Base-by-base conservation (phyloP, 73 alveolate genomes). In the Stentor coeruleus region DNA sequence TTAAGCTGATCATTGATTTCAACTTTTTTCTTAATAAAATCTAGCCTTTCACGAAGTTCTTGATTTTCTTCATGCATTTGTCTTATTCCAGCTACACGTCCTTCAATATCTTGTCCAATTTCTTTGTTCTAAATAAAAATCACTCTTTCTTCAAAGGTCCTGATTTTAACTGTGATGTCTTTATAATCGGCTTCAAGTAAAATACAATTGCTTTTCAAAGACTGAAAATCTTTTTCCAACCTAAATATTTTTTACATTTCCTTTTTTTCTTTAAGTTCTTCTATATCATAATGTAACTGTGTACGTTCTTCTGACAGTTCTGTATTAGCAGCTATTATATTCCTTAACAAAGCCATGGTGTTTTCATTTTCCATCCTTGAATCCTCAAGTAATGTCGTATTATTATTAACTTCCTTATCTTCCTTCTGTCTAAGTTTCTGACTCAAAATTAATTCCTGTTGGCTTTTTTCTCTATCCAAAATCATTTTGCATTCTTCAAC, bases 401-500 rank as follows among this genome's bases (percentile, higher is more conserved):
- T 31, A 28, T 14, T 66, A 1, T 31, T 66, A 1, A 66, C 49
- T 31, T 66, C 79, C 37, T 66, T 66, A 11, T 66, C 37, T 2
- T 66, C 79, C 37, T 31, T 66, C 33, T 66, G 40, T 2, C 37
- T 66, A 14, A 66, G 14, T 33, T 31, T 66, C 37, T 66, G n/a
- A 1, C n/a, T 66, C 33, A 66, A 2, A 1, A 66, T 20, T 26
- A 31, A 26, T 66, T 66, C 79, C 37, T 66, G 79, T 31, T 66
- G 79, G 33, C 40, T 66, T 66, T 66, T 66, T 66, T 66, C 79
- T 33, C 79, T 20, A 20, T 66, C 79, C 79, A 66, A 28, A 26
- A 28, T 40, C 79, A 66, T 66, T 33, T 66, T 66, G 40, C n/a
- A 20, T 26, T 66, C 79, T 66, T 66, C 79, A 14, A 66, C 79